Evolutionary conservation across 208 protist species (phyloP), one percentile per base, ranked within the genome.

Genomic region (Leptomonas pyrrhocoris): DNA sequence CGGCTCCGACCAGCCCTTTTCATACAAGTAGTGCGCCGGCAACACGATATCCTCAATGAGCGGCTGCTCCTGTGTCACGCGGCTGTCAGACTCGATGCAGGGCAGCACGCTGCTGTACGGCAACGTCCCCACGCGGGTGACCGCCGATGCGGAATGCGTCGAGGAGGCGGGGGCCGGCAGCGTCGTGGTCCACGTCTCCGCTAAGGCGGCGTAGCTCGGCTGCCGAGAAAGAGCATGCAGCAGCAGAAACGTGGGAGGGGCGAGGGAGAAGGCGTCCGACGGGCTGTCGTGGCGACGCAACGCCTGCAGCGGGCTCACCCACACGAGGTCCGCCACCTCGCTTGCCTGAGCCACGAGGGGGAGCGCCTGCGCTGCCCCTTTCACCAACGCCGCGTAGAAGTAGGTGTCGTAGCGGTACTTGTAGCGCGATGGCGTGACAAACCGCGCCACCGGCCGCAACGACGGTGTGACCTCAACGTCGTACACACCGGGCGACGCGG

Each of bases 381-480:
- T 21, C 42, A 83, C 72, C 5, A 80, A 27, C 0, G 71, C 69
- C 0, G 68, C 81, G 50, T 74, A 90, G 30, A 90, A 90, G 42
- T 72, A 77, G 0, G 84, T 90, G 60, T 90, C 84, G 54, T 90
- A 86, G 36, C 84, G 77, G 68, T 83, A 83, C 55, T 60, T 67
- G 18, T 65, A 73, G 27, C 70, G 60, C 19, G 72, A 64, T 21
- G 84, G 84, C n/a, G 84, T 85, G 25, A 90, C 71, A 81, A 81
- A 90, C 38, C 73, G 84, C 0, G 67, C 84, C 2, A 90, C 53
- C 2, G 71, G 75, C 21, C 66, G 60, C 38, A 90, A 68, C 15
- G n/a, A 38, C 30, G 49, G 48, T 2, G 69, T 25, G 18, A 68
- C 77, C 0, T 45, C 19, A 12, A 61, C 48, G 28, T 84, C 79